Conservation (phyloP, 2,329 filamentous ascomycete genomes). For the Ceratocystis harringtonii region DNA sequence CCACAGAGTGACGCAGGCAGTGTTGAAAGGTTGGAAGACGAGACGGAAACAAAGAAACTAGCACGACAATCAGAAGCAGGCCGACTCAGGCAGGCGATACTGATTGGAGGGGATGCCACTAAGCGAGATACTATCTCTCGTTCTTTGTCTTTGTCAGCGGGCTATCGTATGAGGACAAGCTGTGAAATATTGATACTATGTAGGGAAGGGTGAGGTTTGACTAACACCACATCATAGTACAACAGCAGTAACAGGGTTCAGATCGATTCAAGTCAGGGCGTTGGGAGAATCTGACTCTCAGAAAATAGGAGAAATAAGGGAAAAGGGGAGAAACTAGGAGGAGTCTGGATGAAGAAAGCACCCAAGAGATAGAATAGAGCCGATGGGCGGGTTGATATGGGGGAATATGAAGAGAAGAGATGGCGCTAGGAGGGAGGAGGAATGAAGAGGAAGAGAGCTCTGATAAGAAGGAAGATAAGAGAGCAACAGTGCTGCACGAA, state of each 20-base stretch:
- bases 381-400: background rate
- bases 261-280: background rate
- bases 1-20: background rate
- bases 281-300: background rate
- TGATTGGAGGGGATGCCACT: background rate
- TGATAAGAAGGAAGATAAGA: background rate
- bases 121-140: background rate
- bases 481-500: background rate
- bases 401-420: background rate
- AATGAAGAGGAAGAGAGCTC: background rate
- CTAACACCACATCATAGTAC: conserved; percentile 2
- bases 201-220: background rate
- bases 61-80: background rate
- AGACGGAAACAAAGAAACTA: background rate
- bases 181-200: background rate
- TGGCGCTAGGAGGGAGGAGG: background rate
- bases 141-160: background rate
- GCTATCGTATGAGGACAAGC: background rate
- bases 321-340: background rate
- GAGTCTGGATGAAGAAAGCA: background rate
- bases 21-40: background rate
- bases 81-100: background rate
- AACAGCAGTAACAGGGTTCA: background rate
- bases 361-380: background rate
- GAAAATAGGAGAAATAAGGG: background rate